phyloP scores from a whole-genome alignment of 371 early-diverging fungal species.

The Mortierella sp. region DNA sequence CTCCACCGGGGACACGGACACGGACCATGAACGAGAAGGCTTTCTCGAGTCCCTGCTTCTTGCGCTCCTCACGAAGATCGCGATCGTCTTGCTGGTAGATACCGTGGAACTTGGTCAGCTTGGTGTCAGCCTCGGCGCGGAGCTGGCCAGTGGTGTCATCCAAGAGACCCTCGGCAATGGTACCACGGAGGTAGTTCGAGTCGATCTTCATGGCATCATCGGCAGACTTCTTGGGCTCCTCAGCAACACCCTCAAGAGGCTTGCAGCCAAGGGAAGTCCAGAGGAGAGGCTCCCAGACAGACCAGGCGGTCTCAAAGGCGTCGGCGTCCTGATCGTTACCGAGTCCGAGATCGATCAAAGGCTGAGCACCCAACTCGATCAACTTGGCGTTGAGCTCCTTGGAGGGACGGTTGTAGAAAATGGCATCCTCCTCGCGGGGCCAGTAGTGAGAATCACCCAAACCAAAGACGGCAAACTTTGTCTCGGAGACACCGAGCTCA shows the following conservation, averaged over 20 bases:
- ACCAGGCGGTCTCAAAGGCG: conserved; percentile 87
- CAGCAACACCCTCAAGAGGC: conserved; percentile 75
- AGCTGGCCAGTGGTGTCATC: conserved; percentile 91
- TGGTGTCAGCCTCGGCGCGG: conserved; percentile 85
- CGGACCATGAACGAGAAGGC: conserved; percentile 97
- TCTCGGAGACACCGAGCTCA: conserved; percentile 76
- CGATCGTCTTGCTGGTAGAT: conserved; percentile 97
- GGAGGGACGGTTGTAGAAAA: conserved; percentile 92
- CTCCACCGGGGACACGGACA: conserved; percentile 93
- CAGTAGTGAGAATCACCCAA: conserved; percentile 96
- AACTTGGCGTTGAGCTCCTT: conserved; percentile 88
- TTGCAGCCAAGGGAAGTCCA: conserved; percentile 87
- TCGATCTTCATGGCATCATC: conserved; percentile 93
- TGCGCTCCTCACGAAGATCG: conserved; percentile 89
- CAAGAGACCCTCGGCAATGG: conserved; percentile 85
- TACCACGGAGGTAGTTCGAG: conserved; percentile 93
- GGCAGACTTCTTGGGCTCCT: conserved; percentile 79
- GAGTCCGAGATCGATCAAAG: conserved; percentile 76
- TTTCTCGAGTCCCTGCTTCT: conserved; percentile 88
- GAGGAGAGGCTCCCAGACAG: conserved; percentile 82
- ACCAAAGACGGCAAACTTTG: conserved; percentile 86
- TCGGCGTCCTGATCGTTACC: conserved; percentile 96
- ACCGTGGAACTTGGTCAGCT: conserved; percentile 96
- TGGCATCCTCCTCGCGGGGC: conserved; percentile 91
- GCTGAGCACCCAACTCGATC: conserved; percentile 78